These are phyloP conservation scores for Neurospora cerealis DNA, from an alignment of 495 filamentous ascomycete species.

Conservation along the genomic window DNA sequence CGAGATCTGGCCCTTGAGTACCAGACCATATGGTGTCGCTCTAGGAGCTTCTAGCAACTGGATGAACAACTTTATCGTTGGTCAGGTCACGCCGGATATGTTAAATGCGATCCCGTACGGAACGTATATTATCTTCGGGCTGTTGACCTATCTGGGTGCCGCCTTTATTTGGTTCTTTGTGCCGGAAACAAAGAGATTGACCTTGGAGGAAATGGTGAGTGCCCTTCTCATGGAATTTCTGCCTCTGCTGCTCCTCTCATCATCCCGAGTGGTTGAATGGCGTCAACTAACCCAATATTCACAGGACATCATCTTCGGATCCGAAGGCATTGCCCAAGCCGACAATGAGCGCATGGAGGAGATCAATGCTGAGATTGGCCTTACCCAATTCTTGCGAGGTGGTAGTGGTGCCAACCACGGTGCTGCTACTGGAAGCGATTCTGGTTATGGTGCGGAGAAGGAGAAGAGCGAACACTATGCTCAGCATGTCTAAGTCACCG, in stretches of 20 bases:
- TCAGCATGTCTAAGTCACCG: conserved; percentile 1
- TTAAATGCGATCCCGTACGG: conserved; percentile 60
- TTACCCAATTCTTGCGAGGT: conserved; percentile 33
- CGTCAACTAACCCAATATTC: background rate
- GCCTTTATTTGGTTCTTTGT: conserved; percentile 68
- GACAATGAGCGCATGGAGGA: conserved; percentile 64
- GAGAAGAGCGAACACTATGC: conserved; percentile 4
- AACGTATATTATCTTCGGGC: conserved; percentile 71
- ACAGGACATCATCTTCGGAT: conserved; percentile 67
- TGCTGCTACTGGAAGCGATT: conserved; percentile 9
- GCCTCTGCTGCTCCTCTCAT: background rate
- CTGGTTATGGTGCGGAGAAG: conserved; percentile 18
- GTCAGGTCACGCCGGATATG: conserved; percentile 70
- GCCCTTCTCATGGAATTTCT: background rate
- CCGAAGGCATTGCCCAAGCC: conserved; percentile 55
- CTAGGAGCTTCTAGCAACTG: conserved; percentile 53
- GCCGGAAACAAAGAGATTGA: conserved; percentile 61
- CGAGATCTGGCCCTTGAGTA: conserved; percentile 69
- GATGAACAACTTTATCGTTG: conserved; percentile 51
- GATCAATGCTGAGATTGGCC: conserved; percentile 63
- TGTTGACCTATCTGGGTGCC: conserved; percentile 57
- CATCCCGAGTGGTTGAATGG: background rate
- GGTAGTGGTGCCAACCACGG: conserved; percentile 10
- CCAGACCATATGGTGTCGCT: conserved; percentile 62
- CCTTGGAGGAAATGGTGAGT: conserved; percentile 47